phyloP scores from a whole-genome alignment of 345 rosid genomes.

The Hypericum perforatum region DNA sequence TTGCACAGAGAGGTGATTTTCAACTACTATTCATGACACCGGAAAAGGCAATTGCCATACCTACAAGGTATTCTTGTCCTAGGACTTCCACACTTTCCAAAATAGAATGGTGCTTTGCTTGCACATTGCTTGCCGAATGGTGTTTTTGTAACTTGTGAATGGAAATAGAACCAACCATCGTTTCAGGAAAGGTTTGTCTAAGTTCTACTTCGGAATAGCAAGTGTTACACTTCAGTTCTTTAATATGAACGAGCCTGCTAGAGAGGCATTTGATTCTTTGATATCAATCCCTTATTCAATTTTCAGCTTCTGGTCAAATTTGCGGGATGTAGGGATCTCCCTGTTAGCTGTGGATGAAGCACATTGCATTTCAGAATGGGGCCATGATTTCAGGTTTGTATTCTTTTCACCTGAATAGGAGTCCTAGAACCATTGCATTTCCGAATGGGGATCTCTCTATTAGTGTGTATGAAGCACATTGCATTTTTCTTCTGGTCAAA shows the following conservation, averaged over 20 bases:
- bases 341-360: conserved; percentile 45
- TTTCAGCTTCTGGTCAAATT: conserved; percentile 31
- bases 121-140: background rate
- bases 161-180: too few species aligned
- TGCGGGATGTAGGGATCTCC: conserved; percentile 31
- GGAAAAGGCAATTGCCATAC: conserved; percentile 33
- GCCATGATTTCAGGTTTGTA: conserved; percentile 38
- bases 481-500: conserved; percentile 16
- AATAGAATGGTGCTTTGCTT: background rate
- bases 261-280: too few species aligned
- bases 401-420: background rate
- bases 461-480: conserved; percentile 46
- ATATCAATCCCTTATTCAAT: background rate
- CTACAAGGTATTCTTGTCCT: conserved; percentile 20
- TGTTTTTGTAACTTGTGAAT: too few species aligned
- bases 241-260: too few species aligned
- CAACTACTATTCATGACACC: conserved; percentile 35
- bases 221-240: too few species aligned
- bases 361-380: conserved; percentile 49
- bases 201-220: too few species aligned
- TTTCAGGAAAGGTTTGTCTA: too few species aligned
- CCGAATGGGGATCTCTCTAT: conserved; percentile 22
- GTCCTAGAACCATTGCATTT: too few species aligned
- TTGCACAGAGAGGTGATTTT: conserved; percentile 33
- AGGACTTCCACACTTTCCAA: background rate